These are phyloP conservation scores for Cryphonectria japonica DNA, from an alignment of 2,329 filamentous ascomycete species.

Conservation along the genomic window DNA sequence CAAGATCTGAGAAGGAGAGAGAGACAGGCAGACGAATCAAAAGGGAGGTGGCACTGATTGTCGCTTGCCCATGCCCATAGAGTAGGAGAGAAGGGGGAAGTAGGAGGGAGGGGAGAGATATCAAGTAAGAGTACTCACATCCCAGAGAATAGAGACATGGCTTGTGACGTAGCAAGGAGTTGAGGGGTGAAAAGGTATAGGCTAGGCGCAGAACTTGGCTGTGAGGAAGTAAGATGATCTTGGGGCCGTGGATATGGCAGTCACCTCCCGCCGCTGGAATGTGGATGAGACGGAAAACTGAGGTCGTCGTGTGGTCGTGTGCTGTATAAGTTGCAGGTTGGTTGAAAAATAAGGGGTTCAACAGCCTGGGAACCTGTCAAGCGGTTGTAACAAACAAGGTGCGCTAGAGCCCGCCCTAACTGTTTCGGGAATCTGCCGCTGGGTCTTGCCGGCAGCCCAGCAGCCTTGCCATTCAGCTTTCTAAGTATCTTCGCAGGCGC, in stretches of 20 bases:
- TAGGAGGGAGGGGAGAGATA: constrained; percentile 14
- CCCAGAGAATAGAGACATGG: constrained; percentile 65
- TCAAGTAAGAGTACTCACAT: constrained; percentile 53
- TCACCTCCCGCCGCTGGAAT: constrained; percentile 1
- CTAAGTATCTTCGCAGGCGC: background rate
- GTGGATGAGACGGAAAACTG: background rate
- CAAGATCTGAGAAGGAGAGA: background rate
- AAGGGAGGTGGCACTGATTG: background rate
- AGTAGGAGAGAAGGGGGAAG: constrained; percentile 3
- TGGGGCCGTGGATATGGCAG: background rate
- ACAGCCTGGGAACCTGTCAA: constrained; percentile 13
- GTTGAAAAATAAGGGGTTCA: constrained; percentile 18
- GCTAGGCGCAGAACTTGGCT: background rate
- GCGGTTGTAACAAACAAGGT: constrained; percentile 12
- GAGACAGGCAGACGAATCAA: background rate
- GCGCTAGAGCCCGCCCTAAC: constrained; percentile 13
- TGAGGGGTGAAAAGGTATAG: background rate
- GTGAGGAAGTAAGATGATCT: background rate
- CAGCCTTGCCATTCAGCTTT: constrained; percentile 11
- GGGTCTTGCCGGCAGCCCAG: constrained; percentile 9
- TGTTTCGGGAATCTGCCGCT: constrained; percentile 1
- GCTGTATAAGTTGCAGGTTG: constrained; percentile 13
- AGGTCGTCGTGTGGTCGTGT: constrained; percentile 11
- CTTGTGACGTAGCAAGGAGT: constrained; percentile 28
- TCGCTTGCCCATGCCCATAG: background rate